Evolutionary conservation across 2,329 filamentous ascomycete genomes (phyloP), one percentile per base, ranked within the genome.

Genomic region (Sarocladium kiliense): DNA sequence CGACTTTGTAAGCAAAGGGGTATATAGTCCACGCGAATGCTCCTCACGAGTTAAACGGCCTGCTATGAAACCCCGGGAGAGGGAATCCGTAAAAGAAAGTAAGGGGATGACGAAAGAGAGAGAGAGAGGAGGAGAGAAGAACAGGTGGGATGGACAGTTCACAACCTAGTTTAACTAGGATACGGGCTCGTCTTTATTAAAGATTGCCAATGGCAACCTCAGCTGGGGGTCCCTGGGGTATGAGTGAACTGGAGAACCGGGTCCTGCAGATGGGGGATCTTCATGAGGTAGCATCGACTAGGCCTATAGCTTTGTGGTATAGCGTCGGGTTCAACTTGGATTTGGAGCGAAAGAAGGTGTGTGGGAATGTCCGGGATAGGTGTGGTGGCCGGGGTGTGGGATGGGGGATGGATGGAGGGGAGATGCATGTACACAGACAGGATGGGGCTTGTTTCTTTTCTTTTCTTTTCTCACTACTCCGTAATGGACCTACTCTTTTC

Each of bases 141-240:
- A 45, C 47, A 37, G 39, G 53, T 21, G 25, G 21, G 25, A 49
- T 27, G 23, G 44, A 45, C 3, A 21, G 50, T 45, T 5, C 12
- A 39, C 16, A 39, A 41, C 55, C 42, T 58, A 36, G 50, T 19
- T 34, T 47, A 55, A 51, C 44, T 47, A 47, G 44, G 44, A 47
- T 47, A 27, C 27, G 44, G 25, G 44, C 44, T 47, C 25, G 25
- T 47, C 44, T 47, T 47, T 47, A 47, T 21, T 21, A 18, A n/a
- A n/a, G n/a, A n/a, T n/a, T n/a, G n/a, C 14, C 7, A 39, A 39
- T 39, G 36, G n/a, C 30, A 32, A 32, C 30, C 30, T 32, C 7
- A 32, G 12, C 30, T 23, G 39, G 39, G 39, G 39, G 6, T 9
- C 21, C n/a, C 14, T 11, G n/a, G 39, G 39, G 39, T 44, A 21